phyloP scores from a whole-genome alignment of 2,329 filamentous ascomycete genomes.

The Fusarium hostae region DNA sequence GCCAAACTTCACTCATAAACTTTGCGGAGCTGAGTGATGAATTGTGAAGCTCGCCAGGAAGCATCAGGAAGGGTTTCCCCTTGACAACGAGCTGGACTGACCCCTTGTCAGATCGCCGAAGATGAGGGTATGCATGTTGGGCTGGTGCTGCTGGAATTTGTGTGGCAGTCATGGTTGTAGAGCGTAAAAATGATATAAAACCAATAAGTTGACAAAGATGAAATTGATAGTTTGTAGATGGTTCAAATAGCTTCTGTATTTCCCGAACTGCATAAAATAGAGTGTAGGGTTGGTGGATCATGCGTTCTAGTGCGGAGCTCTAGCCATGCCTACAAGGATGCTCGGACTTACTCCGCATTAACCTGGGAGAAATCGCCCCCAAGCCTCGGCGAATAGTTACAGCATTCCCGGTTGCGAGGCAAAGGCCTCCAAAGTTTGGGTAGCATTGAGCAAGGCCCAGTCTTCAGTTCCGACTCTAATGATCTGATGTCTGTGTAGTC shows the following conservation, averaged over 20 bases:
- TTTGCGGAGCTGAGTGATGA: conserved; percentile 50
- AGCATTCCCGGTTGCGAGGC: not conserved
- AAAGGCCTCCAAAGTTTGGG: no score
- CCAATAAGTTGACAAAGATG: not conserved
- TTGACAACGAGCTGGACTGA: conserved; percentile 52
- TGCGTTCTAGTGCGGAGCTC: not conserved
- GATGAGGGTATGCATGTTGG: conserved; percentile 22
- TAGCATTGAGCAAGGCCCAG: no score
- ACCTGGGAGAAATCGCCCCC: not conserved
- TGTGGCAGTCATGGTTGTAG: conserved; percentile 25
- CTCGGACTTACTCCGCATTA: conserved; percentile 35
- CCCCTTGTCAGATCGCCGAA: conserved; percentile 39
- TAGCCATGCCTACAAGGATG: not conserved
- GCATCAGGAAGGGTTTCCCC: conserved; percentile 52
- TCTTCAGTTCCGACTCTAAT: not conserved
- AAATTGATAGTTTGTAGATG: not conserved
- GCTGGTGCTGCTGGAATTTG: not conserved
- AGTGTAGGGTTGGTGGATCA: not conserved
- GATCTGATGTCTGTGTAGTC: not conserved
- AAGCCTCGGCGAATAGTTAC: not conserved
- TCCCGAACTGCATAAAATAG: not conserved
- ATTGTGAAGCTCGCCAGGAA: conserved; percentile 51
- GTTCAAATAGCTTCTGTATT: conserved; percentile 22
- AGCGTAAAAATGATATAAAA: not conserved
- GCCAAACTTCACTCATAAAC: conserved; percentile 49